These are phyloP conservation scores for Pulveroboletus ravenelii DNA, from an alignment of 768 basidiomycete species.

Conservation along the genomic window DNA sequence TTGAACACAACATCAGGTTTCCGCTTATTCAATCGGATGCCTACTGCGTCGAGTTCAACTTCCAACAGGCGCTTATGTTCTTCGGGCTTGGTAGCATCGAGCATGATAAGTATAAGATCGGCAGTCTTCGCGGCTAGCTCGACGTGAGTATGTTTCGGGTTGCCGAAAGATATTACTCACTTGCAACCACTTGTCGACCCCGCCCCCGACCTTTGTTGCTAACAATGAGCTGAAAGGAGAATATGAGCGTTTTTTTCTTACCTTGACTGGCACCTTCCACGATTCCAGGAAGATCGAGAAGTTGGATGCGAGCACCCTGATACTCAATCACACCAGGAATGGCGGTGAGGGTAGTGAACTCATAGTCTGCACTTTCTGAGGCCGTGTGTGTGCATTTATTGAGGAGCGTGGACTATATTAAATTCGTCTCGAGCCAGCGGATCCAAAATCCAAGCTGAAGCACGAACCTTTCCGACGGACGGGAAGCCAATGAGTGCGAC, in stretches of 20 bases:
- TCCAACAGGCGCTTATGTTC: slow-evolving; percentile 88
- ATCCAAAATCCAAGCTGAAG: background rate
- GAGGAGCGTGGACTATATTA: slow-evolving; percentile 75
- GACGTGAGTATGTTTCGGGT: slow-evolving; percentile 5
- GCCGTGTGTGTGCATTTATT: slow-evolving; percentile 89
- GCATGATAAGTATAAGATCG: slow-evolving; percentile 90
- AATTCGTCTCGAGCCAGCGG: slow-evolving; percentile 4
- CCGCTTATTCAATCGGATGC: slow-evolving; percentile 86
- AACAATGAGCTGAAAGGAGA: background rate
- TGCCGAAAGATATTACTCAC: slow-evolving; percentile 33
- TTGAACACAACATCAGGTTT: slow-evolving; percentile 96
- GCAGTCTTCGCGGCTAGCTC: slow-evolving; percentile 75
- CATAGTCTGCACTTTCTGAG: slow-evolving; percentile 87
- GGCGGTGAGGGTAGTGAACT: slow-evolving; percentile 92
- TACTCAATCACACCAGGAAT: slow-evolving; percentile 98
- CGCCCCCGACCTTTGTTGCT: slow-evolving; percentile 64
- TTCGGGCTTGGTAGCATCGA: slow-evolving; percentile 89
- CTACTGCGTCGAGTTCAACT: slow-evolving; percentile 92
- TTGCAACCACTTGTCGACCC: slow-evolving; percentile 94
- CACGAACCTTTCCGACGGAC: slow-evolving; percentile 78
- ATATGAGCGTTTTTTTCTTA: background rate
- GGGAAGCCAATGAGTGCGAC: slow-evolving; percentile 95
- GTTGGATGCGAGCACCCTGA: slow-evolving; percentile 88
- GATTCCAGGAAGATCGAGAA: slow-evolving; percentile 93
- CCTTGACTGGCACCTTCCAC: slow-evolving; percentile 90